phyloP scores from a whole-genome alignment of 2,329 filamentous ascomycete genomes.

The Setomelanomma holmii region DNA sequence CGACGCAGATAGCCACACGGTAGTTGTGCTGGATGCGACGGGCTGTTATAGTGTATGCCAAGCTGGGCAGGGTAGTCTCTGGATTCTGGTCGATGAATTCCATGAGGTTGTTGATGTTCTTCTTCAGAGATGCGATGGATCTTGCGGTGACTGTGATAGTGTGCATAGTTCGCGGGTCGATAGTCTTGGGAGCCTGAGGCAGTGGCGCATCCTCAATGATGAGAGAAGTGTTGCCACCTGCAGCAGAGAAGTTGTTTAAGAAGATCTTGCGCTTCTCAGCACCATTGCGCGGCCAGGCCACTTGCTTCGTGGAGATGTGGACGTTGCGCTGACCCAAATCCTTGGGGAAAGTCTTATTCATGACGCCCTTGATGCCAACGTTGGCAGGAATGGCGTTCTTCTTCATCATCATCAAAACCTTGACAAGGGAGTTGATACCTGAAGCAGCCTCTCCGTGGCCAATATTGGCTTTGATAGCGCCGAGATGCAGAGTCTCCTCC shows the following conservation, averaged over 20 bases:
- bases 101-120: conserved; percentile 58
- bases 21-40: conserved; percentile 63
- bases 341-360: conserved; percentile 63
- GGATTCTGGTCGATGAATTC: conserved; percentile 55
- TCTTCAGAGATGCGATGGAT: conserved; percentile 60
- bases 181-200: conserved; percentile 47
- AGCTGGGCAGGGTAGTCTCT: conserved; percentile 54
- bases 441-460: conserved; percentile 63
- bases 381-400: conserved; percentile 62
- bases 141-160: conserved; percentile 59
- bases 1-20: conserved; percentile 56
- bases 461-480: conserved; percentile 63
- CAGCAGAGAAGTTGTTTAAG: conserved; percentile 62
- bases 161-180: conserved; percentile 56
- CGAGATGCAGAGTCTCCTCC: conserved; percentile 60
- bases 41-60: conserved; percentile 61
- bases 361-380: conserved; percentile 62
- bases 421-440: conserved; percentile 62
- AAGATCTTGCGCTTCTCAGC: conserved; percentile 58
- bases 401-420: conserved; percentile 62
- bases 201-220: conserved; percentile 60
- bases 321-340: conserved; percentile 61
- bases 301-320: conserved; percentile 57
- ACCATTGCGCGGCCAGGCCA: conserved; percentile 56
- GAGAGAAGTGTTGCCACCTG: conserved; percentile 61